Evolutionary conservation across 106 monocot species (phyloP), one percentile per base, ranked within the genome.

Genomic region (Dendrobium chrysotoxum): DNA sequence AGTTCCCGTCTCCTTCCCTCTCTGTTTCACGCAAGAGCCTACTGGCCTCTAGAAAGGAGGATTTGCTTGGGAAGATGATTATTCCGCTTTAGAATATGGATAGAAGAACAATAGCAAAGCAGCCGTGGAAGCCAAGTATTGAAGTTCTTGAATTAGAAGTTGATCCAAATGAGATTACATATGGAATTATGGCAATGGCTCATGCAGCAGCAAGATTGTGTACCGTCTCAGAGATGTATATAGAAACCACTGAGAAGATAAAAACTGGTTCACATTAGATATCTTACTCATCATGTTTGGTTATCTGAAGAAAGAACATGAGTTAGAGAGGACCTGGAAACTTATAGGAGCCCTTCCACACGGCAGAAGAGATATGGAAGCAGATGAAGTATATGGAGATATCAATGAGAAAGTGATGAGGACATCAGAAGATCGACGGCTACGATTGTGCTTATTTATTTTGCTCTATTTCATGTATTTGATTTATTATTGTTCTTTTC

Each of bases 181-280:
- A 88, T 81, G 89, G 95, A 20, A 92, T 99, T 53, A 79, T 95
- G 80, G 95, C 95, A 23, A 88, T 86, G 54, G 98, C 98, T 3
- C 91, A 99, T 92, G 92, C 89, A 26, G 81, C 89, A 30, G 95
- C 98, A 40, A 92, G 98, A 77, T 76, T 99, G 5, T 87, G 85
- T 46, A 86, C 87, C 7, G 88, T 89, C 64, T 84, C 86, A 26
- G 92, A 90, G 73, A 85, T 80, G 41, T 95, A 91, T 84, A 86
- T 90, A 2, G 90, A 95, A 82, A 88, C 88, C 40, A 80, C 95
- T 35, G 92, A 92, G 61, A 84, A 79, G 38, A 87, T 77, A 4
- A 95, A 84, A 85, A 87, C 87, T 99, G 98, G 98, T 91, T 95
- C 26, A 99, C 98, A 5, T 88, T 88, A 40, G 98, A 99, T 79